These are phyloP conservation scores for Syncephalastrum contaminatum DNA, from an alignment of 371 early-diverging fungal species.

Conservation along the genomic window DNA sequence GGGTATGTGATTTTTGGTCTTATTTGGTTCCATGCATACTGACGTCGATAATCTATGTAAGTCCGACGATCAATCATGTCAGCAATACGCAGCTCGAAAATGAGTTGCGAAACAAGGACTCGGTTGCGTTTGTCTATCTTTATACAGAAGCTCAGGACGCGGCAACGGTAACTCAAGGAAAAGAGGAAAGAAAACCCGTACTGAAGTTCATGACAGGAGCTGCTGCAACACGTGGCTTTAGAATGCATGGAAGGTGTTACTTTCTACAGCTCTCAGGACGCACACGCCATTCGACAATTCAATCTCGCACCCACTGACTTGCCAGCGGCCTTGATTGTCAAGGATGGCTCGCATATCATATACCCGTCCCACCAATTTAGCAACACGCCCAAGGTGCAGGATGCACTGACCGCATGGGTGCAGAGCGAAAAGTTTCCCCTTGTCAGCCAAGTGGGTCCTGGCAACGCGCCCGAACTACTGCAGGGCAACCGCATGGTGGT, in stretches of 20 bases:
- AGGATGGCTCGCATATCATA: constrained; percentile 27
- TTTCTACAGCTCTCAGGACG: constrained; percentile 34
- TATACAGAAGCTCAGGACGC: constrained; percentile 20
- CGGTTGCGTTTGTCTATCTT: constrained; percentile 36
- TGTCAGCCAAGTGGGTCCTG: constrained; percentile 28
- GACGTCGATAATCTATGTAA: constrained; percentile 8
- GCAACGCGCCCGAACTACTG: constrained; percentile 33
- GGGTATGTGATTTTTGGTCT: constrained; percentile 18
- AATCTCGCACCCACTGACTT: constrained; percentile 20
- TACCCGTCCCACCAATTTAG: constrained; percentile 28
- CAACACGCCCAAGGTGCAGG: constrained; percentile 19
- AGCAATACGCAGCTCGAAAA: constrained; percentile 17
- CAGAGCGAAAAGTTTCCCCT: constrained; percentile 40
- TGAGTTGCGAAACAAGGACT: constrained; percentile 17
- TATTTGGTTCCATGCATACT: constrained; percentile 3
- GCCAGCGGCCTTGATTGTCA: constrained; percentile 35
- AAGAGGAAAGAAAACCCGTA: not conserved
- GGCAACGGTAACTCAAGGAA: constrained; percentile 10
- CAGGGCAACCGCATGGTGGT: constrained; percentile 29
- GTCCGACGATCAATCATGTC: constrained; percentile 27
- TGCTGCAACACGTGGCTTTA: constrained; percentile 26
- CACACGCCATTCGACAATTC: constrained; percentile 19
- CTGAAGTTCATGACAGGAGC: constrained; percentile 11
- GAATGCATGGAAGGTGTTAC: constrained; percentile 22
- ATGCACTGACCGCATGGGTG: constrained; percentile 32